phyloP scores from a whole-genome alignment of 352 stramenopile species.

The Phytopythium boreale region DNA sequence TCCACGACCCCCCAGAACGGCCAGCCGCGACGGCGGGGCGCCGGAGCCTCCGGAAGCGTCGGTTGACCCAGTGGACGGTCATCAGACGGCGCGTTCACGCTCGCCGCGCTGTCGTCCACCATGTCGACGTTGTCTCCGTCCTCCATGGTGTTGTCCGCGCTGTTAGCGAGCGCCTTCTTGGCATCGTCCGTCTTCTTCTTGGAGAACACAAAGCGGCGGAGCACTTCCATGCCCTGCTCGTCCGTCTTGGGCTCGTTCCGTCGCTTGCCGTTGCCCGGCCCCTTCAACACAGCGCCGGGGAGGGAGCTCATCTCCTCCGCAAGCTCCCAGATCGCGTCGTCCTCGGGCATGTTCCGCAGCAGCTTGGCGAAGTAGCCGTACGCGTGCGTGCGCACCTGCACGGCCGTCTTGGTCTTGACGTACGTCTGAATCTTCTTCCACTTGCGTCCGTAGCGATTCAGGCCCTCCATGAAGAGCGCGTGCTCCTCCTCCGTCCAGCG shows the following conservation, averaged over 20 bases:
- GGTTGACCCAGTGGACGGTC: neutral
- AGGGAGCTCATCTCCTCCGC: conserved; percentile 80
- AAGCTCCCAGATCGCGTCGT: conserved; percentile 78
- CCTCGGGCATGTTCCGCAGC: conserved; percentile 82
- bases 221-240: conserved; percentile 78
- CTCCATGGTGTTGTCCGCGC: conserved; percentile 6
- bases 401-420: conserved; percentile 83
- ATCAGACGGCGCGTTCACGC: neutral
- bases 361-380: conserved; percentile 88
- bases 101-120: conserved; percentile 6
- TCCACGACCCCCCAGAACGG: conserved; percentile 26
- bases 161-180: conserved; percentile 23
- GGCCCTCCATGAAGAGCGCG: conserved; percentile 78
- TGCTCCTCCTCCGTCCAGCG: conserved; percentile 84
- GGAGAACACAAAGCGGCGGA: conserved; percentile 80
- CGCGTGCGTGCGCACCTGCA: conserved; percentile 83
- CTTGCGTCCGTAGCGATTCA: conserved; percentile 85
- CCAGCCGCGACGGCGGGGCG: conserved; percentile 27
- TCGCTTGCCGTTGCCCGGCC: conserved; percentile 68
- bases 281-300: conserved; percentile 69
- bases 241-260: conserved; percentile 84
- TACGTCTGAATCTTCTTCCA: conserved; percentile 89
- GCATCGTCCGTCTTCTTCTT: conserved; percentile 73
- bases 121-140: conserved; percentile 42
- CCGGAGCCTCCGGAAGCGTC: conserved; percentile 10